A percentile compares a stretch with the other conserved stretches of the same genome.
These are phyloP conservation scores for Vanrija sp. DNA, from an alignment of 1,284 basidiomycete species.

Conservation along the genomic window DNA sequence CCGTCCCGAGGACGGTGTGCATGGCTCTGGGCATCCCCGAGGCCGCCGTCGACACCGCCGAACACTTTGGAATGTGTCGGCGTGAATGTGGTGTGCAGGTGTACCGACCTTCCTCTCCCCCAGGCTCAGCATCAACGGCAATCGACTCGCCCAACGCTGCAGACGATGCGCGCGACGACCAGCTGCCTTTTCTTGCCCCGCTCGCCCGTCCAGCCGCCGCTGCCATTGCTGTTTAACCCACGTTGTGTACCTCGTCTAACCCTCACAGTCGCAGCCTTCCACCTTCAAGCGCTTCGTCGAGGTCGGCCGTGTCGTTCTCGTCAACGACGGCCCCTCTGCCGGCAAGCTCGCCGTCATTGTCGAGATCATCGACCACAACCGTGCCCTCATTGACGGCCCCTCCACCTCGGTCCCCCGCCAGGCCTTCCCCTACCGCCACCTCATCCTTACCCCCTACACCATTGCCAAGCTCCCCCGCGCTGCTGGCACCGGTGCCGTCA, in stretches of 20 bases:
- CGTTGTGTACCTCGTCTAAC: neutral
- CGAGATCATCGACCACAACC: constrained; percentile 99
- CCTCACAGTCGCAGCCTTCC: constrained; percentile 54
- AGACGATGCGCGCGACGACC: neutral
- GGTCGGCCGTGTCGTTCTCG: constrained; percentile 97
- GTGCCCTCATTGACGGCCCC: constrained; percentile 94
- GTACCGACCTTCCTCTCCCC: neutral
- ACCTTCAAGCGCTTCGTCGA: constrained; percentile 97
- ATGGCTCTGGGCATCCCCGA: neutral
- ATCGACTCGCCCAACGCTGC: neutral
- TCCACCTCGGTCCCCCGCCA: constrained; percentile 87
- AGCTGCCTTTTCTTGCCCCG: neutral
- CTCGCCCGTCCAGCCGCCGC: neutral
- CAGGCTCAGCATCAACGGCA: too few relatives aligned
- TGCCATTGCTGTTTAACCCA: neutral
- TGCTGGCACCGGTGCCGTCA: constrained; percentile 75
- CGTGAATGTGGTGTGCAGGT: neutral
- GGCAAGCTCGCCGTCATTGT: constrained; percentile 93
- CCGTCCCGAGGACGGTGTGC: neutral
- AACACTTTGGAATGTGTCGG: too few relatives aligned
- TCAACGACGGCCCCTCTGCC: constrained; percentile 78
- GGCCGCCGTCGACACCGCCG: too few relatives aligned
- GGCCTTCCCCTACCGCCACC: constrained; percentile 83
- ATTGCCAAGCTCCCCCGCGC: constrained; percentile 82
- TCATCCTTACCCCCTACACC: constrained; percentile 83